Percentiles rank a stretch among this genome's conserved stretches.
Conservation (phyloP, 148 eudicot genomes). For the Persicaria tinctoria region DNA sequence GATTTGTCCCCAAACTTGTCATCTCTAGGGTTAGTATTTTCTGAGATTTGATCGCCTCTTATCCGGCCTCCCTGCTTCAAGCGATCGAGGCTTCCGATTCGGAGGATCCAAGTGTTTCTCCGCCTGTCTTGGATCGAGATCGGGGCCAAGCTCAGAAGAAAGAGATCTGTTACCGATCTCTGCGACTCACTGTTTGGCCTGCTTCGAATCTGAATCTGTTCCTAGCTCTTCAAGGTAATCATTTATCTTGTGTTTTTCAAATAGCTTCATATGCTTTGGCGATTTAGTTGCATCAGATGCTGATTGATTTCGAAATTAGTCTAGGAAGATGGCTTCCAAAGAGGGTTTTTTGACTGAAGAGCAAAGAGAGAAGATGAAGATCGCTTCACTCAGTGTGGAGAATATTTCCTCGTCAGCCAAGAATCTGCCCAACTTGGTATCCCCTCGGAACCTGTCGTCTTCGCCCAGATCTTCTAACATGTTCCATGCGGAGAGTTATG, state of each 20-base stretch:
- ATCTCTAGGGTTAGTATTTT: neutral
- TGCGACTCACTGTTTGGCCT: neutral
- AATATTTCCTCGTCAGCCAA: conserved; percentile 46
- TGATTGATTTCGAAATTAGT: neutral
- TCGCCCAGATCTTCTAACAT: conserved; percentile 41
- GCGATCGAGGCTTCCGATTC: conserved; percentile 16
- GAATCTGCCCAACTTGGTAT: conserved; percentile 15
- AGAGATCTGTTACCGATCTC: neutral
- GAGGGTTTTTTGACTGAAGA: conserved; percentile 90
- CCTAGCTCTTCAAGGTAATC: neutral
- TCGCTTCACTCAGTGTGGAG: conserved; percentile 61
- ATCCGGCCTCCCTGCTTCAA: neutral
- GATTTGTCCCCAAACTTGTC: no score
- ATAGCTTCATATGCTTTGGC: neutral
- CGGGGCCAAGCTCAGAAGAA: conserved; percentile 71
- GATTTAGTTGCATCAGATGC: neutral
- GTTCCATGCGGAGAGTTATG: conserved; percentile 31
- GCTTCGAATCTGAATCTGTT: neutral
- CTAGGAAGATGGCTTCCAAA: conserved; percentile 56
- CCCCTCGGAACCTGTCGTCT: conserved; percentile 31
- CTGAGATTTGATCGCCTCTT: neutral
- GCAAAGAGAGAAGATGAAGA: conserved; percentile 78
- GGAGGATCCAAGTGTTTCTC: conserved; percentile 18
- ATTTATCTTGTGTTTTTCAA: neutral
- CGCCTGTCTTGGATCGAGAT: conserved; percentile 89